Evolutionary conservation across 257 asterid species (phyloP).

Genomic region (Rubia yunnanensis): DNA sequence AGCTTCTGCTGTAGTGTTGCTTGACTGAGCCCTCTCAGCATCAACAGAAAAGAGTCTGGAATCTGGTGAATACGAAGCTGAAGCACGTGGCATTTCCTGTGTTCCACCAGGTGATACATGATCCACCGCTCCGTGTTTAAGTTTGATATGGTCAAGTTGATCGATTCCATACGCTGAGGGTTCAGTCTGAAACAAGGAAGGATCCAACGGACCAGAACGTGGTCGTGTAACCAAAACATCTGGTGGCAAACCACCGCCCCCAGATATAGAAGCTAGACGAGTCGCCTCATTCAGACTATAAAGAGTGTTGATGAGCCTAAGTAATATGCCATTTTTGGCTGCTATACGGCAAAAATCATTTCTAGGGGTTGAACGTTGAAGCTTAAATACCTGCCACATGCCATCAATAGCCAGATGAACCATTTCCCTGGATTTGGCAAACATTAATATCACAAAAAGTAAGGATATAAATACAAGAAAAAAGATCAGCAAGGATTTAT

Average conservation of each 20-base stretch:
- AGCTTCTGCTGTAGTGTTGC: slow-evolving; percentile 26
- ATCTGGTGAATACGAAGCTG: slow-evolving; percentile 65
- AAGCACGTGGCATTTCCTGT: slow-evolving; percentile 58
- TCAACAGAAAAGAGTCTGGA: slow-evolving; percentile 43
- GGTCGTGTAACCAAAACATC: slow-evolving; percentile 62
- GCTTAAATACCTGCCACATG: slow-evolving; percentile 99
- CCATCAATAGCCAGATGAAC: slow-evolving; percentile 99
- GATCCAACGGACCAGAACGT: slow-evolving; percentile 72
- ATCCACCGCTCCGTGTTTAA: slow-evolving; percentile 49
- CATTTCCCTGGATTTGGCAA: slow-evolving; percentile 71
- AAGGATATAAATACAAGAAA: background rate
- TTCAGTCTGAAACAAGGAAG: slow-evolving; percentile 50
- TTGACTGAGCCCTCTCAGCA: slow-evolving; percentile 38
- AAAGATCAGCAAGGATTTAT: slow-evolving; percentile 13
- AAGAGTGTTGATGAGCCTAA: slow-evolving; percentile 86
- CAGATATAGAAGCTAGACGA: slow-evolving; percentile 69
- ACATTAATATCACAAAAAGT: background rate
- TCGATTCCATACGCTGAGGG: slow-evolving; percentile 49
- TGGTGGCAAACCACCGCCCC: slow-evolving; percentile 63
- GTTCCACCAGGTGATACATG: slow-evolving; percentile 42
- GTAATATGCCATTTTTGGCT: slow-evolving; percentile 86
- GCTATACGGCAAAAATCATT: slow-evolving; percentile 94
- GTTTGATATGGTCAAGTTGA: slow-evolving; percentile 53
- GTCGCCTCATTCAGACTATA: slow-evolving; percentile 91
- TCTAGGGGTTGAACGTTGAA: slow-evolving; percentile 85